Conservation (phyloP, 495 filamentous ascomycete genomes). For the Penicillium fimorum region DNA sequence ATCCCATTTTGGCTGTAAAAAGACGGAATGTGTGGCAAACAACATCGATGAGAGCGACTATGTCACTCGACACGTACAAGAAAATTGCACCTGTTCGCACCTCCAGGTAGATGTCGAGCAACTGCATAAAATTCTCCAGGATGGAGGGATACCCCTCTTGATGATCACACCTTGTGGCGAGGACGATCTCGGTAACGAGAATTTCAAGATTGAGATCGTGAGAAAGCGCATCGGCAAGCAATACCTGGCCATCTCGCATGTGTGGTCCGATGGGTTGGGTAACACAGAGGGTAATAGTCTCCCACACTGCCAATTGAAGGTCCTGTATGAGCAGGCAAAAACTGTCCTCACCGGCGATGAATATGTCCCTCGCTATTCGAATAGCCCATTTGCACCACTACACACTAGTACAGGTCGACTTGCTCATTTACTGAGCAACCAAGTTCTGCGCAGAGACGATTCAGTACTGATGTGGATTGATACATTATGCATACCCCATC, state of each 20-base stretch:
- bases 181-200: background rate
- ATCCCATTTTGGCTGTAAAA: background rate
- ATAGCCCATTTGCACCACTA: background rate
- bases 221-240: background rate
- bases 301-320: background rate
- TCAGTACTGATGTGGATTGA: background rate
- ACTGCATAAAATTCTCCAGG: background rate
- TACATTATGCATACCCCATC: background rate
- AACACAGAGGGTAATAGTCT: constrained; percentile 4
- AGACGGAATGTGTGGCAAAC: background rate
- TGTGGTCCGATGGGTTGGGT: constrained; percentile 12
- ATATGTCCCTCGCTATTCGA: background rate
- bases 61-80: background rate
- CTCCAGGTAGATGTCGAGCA: background rate
- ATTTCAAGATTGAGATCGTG: background rate
- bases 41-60: background rate
- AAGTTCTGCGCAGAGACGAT: background rate
- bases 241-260: constrained; percentile 9
- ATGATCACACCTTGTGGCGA: background rate
- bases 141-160: background rate
- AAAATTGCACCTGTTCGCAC: background rate
- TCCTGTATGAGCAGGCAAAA: background rate
- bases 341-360: background rate
- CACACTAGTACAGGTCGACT: background rate
- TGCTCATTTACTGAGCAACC: background rate